Evolutionary conservation across 2,329 filamentous ascomycete genomes (phyloP).

Genomic region (Fusarium nygamai): DNA sequence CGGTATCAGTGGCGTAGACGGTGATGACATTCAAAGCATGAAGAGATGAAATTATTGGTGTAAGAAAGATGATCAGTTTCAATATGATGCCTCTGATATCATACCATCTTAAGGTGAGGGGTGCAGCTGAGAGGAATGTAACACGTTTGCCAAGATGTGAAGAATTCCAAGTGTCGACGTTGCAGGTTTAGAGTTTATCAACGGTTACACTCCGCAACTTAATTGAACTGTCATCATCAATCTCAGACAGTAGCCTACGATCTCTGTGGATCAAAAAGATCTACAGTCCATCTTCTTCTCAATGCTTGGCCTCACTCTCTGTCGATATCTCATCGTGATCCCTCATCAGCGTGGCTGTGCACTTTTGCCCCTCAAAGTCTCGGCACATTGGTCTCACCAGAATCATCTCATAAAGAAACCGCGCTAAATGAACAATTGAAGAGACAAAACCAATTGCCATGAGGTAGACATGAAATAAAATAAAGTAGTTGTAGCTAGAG

Average conservation of each 20-base stretch:
- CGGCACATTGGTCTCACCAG: background rate
- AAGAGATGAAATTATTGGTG: conserved; percentile 1
- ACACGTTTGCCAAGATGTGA: background rate
- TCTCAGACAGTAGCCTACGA: background rate
- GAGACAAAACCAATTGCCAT: background rate
- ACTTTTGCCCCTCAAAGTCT: conserved; percentile 18
- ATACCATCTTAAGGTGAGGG: background rate
- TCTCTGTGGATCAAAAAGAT: background rate
- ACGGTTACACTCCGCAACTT: conserved; percentile 1
- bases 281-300: background rate
- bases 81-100: background rate
- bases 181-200: background rate
- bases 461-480: conserved; percentile 12
- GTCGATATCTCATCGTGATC: background rate
- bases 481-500: background rate
- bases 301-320: background rate
- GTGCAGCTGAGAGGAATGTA: background rate
- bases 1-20: conserved; percentile 18
- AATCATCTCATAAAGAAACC: conserved; percentile 11
- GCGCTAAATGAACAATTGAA: background rate
- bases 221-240: background rate
- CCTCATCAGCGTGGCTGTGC: conserved; percentile 27
- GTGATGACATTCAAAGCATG: background rate
- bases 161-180: background rate
- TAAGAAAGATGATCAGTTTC: background rate